These are phyloP conservation scores for Lactifluus subvellereus DNA, from an alignment of 768 basidiomycete species.

Conservation along the genomic window DNA sequence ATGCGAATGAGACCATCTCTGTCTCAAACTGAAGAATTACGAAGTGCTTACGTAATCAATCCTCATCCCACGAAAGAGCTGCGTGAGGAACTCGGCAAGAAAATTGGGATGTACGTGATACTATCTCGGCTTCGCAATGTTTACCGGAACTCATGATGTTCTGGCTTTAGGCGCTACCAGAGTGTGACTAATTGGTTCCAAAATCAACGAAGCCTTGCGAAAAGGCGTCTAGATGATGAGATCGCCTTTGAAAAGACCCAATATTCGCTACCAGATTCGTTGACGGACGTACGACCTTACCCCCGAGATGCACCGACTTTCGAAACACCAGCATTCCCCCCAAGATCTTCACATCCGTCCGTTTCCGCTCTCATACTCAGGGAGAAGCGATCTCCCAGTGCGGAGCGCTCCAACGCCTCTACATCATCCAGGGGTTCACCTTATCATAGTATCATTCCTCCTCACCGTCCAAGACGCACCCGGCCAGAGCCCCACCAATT, in stretches of 20 bases:
- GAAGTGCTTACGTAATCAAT: slow-evolving; percentile 56
- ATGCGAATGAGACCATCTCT: slow-evolving; percentile 58
- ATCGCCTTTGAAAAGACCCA: slow-evolving; percentile 31
- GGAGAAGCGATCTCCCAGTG: slow-evolving; percentile 31
- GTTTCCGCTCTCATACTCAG: slow-evolving; percentile 34
- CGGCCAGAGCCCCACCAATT: slow-evolving; percentile 78
- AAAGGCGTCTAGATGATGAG: slow-evolving; percentile 63
- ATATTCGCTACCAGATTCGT: slow-evolving; percentile 25
- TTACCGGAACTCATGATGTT: slow-evolving; percentile 10
- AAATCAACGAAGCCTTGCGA: slow-evolving; percentile 74
- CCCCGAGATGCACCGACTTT: slow-evolving; percentile 31
- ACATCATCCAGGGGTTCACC: slow-evolving; percentile 39
- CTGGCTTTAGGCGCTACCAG: slow-evolving; percentile 60
- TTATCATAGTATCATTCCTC: slow-evolving; percentile 37
- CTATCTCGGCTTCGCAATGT: neutral
- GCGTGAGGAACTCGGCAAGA: slow-evolving; percentile 55
- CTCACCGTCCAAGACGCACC: slow-evolving; percentile 59
- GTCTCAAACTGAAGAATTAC: slow-evolving; percentile 64
- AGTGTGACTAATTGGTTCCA: slow-evolving; percentile 86
- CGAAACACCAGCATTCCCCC: slow-evolving; percentile 30
- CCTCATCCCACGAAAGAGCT: slow-evolving; percentile 66
- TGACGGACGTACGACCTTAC: slow-evolving; percentile 24
- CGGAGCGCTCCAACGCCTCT: slow-evolving; percentile 32
- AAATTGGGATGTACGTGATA: slow-evolving; percentile 66
- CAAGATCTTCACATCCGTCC: slow-evolving; percentile 39